Conservation (phyloP, 371 early-diverging fungal species). For the Lichtheimia corymbifera region DNA sequence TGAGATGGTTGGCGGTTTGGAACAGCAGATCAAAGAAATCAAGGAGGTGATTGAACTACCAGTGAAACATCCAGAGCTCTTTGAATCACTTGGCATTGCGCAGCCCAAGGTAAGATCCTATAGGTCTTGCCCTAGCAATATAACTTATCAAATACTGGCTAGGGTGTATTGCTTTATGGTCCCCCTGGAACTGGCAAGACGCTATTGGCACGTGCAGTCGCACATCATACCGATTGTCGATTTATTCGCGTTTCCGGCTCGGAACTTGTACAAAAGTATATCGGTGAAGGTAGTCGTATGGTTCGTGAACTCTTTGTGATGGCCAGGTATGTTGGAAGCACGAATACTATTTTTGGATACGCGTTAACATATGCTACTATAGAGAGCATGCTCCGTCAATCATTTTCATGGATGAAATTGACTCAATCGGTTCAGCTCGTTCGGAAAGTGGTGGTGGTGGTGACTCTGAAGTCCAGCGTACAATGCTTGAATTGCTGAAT, state of each 20-base stretch:
- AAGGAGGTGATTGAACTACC: conserved; percentile 99
- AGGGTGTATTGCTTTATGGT: conserved; percentile 99
- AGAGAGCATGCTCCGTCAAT: conserved; percentile 97
- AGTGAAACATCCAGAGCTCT: conserved; percentile 79
- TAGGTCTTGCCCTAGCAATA: not conserved
- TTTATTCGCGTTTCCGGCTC: conserved; percentile 99
- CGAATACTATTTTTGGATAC: not conserved
- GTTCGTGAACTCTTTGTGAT: conserved; percentile 99
- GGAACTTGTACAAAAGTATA: conserved; percentile 98
- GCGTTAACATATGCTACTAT: conserved; percentile 26
- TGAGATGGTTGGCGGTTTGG: conserved; percentile 99
- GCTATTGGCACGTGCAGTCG: conserved; percentile 99
- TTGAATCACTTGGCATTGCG: conserved; percentile 48
- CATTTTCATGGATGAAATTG: conserved; percentile 99
- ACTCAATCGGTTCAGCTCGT: conserved; percentile 99
- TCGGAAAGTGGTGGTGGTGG: conserved; percentile 97
- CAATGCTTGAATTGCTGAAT: conserved; percentile 99
- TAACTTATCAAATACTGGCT: conserved; percentile 22
- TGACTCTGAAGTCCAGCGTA: conserved; percentile 98
- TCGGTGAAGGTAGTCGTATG: conserved; percentile 99
- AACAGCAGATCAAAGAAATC: conserved; percentile 99
- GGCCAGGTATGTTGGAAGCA: conserved; percentile 71
- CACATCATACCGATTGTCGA: conserved; percentile 99
- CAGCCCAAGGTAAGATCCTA: conserved; percentile 35
- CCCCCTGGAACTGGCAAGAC: conserved; percentile 99